These are phyloP conservation scores for Euphorbia corollata DNA, from an alignment of 441 rosid species.

Conservation along the genomic window DNA sequence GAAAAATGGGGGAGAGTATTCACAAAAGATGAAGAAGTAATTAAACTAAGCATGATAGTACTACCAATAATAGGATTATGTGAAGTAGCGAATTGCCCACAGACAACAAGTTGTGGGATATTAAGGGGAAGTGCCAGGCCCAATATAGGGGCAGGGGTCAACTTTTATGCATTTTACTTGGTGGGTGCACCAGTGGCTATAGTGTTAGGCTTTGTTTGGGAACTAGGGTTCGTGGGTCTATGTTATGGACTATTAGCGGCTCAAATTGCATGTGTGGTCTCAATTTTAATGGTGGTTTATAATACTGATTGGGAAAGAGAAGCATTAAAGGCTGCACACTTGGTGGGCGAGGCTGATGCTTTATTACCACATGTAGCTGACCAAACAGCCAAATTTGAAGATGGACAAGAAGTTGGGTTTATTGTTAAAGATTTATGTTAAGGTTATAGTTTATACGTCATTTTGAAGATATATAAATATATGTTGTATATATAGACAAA, in stretches of 20 bases:
- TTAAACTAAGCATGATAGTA: constrained; percentile 47
- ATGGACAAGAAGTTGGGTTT: constrained; percentile 13
- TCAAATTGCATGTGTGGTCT: constrained; percentile 61
- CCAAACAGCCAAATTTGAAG: constrained; percentile 26
- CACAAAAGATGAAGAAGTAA: constrained; percentile 47
- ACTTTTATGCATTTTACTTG: constrained; percentile 76
- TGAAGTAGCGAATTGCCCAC: constrained; percentile 91
- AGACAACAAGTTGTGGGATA: constrained; percentile 83
- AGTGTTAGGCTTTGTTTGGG: constrained; percentile 49
- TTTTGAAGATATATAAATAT: neutral
- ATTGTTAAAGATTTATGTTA: neutral
- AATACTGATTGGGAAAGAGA: constrained; percentile 75
- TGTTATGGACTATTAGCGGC: constrained; percentile 82
- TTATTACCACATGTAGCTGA: constrained; percentile 20
- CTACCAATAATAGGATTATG: constrained; percentile 76
- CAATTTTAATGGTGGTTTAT: constrained; percentile 55
- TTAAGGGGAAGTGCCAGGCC: constrained; percentile 89
- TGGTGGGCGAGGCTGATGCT: constrained; percentile 39
- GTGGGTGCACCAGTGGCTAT: constrained; percentile 88
- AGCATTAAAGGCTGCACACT: constrained; percentile 48
- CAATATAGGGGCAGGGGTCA: constrained; percentile 60
- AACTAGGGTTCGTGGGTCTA: constrained; percentile 68
- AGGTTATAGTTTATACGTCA: neutral
- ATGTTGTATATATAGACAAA: no score
- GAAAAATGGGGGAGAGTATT: constrained; percentile 60